These are phyloP conservation scores for Moesziomyces parantarcticus DNA, from an alignment of 1,284 basidiomycete genomes.

Conservation along the genomic window DNA sequence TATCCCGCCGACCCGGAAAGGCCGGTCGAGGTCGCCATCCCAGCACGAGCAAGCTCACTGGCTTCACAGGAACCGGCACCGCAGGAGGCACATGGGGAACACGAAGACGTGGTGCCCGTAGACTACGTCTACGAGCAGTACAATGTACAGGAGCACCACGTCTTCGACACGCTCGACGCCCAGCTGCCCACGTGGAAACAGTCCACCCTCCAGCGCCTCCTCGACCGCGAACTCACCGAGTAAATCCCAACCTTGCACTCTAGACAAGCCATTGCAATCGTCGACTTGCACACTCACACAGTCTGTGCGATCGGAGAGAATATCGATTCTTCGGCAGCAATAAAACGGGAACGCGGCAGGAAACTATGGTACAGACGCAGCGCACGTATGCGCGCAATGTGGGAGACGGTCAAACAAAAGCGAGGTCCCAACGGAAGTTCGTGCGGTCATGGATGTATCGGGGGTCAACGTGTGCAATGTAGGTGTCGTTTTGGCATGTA, in stretches of 20 bases:
- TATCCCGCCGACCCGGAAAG: background rate
- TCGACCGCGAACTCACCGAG: slow-evolving; percentile 58
- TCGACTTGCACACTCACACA: no score
- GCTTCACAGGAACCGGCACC: background rate
- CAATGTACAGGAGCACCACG: slow-evolving; percentile 48
- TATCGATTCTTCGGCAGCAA: no score
- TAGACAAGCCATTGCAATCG: no score
- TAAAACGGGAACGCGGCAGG: no score
- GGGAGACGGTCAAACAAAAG: no score
- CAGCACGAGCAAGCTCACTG: slow-evolving; percentile 5
- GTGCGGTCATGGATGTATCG: no score
- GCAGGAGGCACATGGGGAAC: background rate
- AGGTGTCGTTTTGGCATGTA: no score
- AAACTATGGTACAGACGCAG: background rate
- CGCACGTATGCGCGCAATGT: no score
- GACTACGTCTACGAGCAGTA: slow-evolving; percentile 66
- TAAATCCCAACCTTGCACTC: background rate
- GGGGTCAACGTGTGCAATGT: no score
- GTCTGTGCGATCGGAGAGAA: no score
- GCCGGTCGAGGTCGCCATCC: background rate
- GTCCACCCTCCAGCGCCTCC: slow-evolving; percentile 52
- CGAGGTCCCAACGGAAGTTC: no score
- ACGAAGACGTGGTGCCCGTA: slow-evolving; percentile 22
- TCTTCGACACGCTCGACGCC: slow-evolving; percentile 55
- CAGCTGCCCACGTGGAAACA: slow-evolving; percentile 64